Conservation (phyloP, 176 grass and related monocot genomes). For the Coix lacrymajobi region DNA sequence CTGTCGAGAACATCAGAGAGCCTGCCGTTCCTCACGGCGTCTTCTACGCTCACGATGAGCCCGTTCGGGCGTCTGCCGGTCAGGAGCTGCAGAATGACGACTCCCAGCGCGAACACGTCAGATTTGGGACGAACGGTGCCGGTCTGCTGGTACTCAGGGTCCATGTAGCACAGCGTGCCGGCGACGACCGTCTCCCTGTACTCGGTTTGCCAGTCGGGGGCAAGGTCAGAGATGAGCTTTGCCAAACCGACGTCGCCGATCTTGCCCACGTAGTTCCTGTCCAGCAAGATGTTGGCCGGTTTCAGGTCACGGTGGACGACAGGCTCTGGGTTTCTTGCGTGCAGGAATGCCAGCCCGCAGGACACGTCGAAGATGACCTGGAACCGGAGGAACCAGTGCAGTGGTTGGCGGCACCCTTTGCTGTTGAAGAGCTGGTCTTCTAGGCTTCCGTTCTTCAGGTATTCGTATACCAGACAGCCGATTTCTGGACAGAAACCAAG, state of each 20-base stretch:
- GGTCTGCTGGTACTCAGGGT: constrained; percentile 91
- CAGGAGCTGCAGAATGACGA: constrained; percentile 73
- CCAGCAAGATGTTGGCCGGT: constrained; percentile 76
- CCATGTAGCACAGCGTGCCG: constrained; percentile 88
- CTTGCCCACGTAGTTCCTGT: constrained; percentile 68
- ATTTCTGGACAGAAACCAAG: constrained; percentile 78
- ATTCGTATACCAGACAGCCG: constrained; percentile 70
- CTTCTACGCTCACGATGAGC: constrained; percentile 45
- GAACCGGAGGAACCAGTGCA: constrained; percentile 75
- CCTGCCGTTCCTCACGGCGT: constrained; percentile 31
- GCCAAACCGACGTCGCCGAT: constrained; percentile 89
- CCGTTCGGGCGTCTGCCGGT: constrained; percentile 55
- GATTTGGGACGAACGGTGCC: constrained; percentile 83
- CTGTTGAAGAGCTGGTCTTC: constrained; percentile 61
- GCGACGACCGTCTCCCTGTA: constrained; percentile 79
- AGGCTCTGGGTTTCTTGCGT: constrained; percentile 64
- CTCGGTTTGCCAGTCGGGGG: constrained; percentile 74
- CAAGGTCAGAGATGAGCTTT: constrained; percentile 64
- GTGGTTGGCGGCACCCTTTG: constrained; percentile 25
- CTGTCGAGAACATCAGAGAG: constrained; percentile 43
- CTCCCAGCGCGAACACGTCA: constrained; percentile 68
- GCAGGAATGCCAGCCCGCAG: constrained; percentile 75
- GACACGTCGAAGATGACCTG: constrained; percentile 71
- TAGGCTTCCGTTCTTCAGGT: constrained; percentile 78
- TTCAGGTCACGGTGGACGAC: constrained; percentile 90